phyloP scores from a whole-genome alignment of 1,284 basidiomycete genomes.

The Sporisorium scitamineum region DNA sequence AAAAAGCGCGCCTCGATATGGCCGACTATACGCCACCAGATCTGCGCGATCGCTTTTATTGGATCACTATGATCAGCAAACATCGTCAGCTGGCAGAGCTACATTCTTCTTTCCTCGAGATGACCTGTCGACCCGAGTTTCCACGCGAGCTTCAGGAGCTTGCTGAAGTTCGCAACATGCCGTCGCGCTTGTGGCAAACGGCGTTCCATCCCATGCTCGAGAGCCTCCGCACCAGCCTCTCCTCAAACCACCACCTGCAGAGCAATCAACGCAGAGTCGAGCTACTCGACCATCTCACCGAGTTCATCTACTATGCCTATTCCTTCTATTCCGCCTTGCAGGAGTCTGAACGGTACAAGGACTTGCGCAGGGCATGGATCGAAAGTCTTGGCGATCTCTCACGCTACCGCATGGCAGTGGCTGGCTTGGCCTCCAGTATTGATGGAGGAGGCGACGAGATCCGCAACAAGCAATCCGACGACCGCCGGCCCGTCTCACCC shows the following conservation, averaged over 20 bases:
- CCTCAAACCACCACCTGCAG: constrained; percentile 69
- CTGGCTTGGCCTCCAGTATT: constrained; percentile 68
- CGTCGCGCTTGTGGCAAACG: constrained; percentile 90
- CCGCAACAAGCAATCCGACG: constrained; percentile 23
- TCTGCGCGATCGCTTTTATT: constrained; percentile 48
- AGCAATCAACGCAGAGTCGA: constrained; percentile 31
- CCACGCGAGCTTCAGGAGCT: constrained; percentile 88
- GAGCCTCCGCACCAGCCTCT: constrained; percentile 83
- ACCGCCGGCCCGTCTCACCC: constrained; percentile 1
- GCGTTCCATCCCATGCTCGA: constrained; percentile 91
- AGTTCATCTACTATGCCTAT: constrained; percentile 95
- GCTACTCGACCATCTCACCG: constrained; percentile 79
- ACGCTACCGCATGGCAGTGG: constrained; percentile 93
- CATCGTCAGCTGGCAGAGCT: constrained; percentile 81
- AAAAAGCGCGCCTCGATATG: constrained; percentile 23
- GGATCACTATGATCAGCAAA: constrained; percentile 45
- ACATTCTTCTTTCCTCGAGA: constrained; percentile 86
- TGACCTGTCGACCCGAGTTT: constrained; percentile 85
- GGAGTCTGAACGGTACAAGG: constrained; percentile 80
- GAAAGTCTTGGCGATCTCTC: constrained; percentile 96
- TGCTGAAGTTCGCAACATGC: constrained; percentile 93
- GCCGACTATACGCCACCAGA: constrained; percentile 33
- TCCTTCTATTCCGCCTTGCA: constrained; percentile 89
- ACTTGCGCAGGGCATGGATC: constrained; percentile 87
- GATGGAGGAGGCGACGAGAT: constrained; percentile 70